These are phyloP conservation scores for Erysiphe pulchra DNA, from an alignment of 2,329 filamentous ascomycete genomes.

Conservation along the genomic window DNA sequence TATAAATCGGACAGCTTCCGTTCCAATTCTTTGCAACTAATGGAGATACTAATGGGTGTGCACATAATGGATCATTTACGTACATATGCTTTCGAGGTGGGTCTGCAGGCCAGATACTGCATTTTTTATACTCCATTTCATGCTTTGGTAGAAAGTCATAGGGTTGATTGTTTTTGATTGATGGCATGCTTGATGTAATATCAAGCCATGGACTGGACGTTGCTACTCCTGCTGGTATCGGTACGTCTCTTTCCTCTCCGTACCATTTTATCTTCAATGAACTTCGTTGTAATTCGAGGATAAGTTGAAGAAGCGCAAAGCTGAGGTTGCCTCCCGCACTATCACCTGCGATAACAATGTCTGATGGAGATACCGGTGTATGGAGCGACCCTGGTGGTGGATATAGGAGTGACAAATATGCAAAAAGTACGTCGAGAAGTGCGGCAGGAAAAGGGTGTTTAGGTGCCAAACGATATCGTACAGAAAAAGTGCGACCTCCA, in stretches of 20 bases:
- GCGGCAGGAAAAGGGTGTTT: conserved; percentile 52
- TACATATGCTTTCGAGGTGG: conserved; percentile 29
- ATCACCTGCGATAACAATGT: conserved; percentile 51
- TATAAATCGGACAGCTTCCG: conserved; percentile 36
- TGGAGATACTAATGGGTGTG: conserved; percentile 44
- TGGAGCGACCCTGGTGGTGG: conserved; percentile 44
- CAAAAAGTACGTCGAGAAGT: conserved; percentile 43
- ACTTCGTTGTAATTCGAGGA: conserved; percentile 33
- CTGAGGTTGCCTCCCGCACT: conserved; percentile 46
- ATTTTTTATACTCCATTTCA: conserved; percentile 18
- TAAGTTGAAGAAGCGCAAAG: conserved; percentile 38
- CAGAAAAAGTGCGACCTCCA: conserved; percentile 29
- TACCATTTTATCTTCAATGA: conserved; percentile 29
- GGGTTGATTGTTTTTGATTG: conserved; percentile 21
- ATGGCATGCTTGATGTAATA: conserved; percentile 35
- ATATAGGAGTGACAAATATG: conserved; percentile 41
- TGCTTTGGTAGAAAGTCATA: conserved; percentile 38
- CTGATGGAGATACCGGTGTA: conserved; percentile 30
- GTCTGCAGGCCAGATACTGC: conserved; percentile 28
- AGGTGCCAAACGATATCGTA: conserved; percentile 51
- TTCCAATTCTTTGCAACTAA: conserved; percentile 33
- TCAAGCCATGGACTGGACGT: conserved; percentile 47
- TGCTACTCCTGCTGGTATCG: conserved; percentile 39
- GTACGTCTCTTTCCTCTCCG: conserved; percentile 28
- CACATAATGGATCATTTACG: conserved; percentile 24